Percentiles rank a stretch among this genome's conserved stretches.
Conservation (phyloP, 2,329 filamentous ascomycete genomes). For the Lachnellula subtilissima region DNA sequence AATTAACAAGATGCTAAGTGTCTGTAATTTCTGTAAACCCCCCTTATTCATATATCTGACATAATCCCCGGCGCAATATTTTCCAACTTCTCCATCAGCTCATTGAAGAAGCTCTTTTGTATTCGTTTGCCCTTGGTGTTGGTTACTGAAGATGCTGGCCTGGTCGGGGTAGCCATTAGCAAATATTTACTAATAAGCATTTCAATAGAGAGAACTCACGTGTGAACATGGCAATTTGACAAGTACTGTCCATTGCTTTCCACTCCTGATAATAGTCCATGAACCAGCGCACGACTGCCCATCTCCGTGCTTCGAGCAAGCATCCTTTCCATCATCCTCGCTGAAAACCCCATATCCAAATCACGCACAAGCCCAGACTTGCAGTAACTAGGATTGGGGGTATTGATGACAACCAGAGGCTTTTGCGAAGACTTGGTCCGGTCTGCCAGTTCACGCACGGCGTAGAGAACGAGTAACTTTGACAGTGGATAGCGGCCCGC, state of each 20-base stretch:
- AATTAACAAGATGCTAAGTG: too few relatives aligned
- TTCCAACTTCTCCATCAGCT: constrained; percentile 39
- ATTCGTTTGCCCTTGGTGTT: constrained; percentile 32
- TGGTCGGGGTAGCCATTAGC: not conserved
- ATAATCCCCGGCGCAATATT: constrained; percentile 35
- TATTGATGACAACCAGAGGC: constrained; percentile 11
- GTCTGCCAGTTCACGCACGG: constrained; percentile 36
- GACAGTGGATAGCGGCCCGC: constrained; percentile 35
- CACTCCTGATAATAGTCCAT: constrained; percentile 32
- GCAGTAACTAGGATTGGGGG: constrained; percentile 35
- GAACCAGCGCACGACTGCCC: constrained; percentile 38
- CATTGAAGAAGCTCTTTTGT: constrained; percentile 36
- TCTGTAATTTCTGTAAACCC: too few relatives aligned
- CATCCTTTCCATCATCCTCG: constrained; percentile 29
- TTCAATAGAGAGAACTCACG: not conserved
- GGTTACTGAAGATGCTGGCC: constrained; percentile 13
- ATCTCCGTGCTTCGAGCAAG: constrained; percentile 42
- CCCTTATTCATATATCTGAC: too few relatives aligned
- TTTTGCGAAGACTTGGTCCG: not conserved
- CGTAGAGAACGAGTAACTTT: constrained; percentile 46
- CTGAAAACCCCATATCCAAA: constrained; percentile 5
- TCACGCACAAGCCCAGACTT: constrained; percentile 43
- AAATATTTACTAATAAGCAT: not conserved
- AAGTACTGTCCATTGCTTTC: constrained; percentile 25
- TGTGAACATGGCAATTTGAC: constrained; percentile 6